Base-by-base conservation (phyloP, 2,329 filamentous ascomycete species). In the Ophiocordyceps camponoti-leonardi region DNA sequence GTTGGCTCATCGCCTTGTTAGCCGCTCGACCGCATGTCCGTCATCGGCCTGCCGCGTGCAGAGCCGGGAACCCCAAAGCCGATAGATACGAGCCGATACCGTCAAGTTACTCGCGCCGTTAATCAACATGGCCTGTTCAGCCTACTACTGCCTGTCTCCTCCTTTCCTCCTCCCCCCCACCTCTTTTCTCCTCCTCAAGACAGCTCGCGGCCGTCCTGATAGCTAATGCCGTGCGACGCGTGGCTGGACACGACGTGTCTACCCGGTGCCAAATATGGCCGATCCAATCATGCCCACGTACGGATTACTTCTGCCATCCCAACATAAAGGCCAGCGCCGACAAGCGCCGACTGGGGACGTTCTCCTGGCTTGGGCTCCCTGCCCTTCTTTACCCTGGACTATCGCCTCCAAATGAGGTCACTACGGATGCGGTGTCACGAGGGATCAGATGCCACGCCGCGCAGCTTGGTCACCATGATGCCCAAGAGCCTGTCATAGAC, bases 271-370 rank as follows among this genome's bases (percentile, higher is more conserved):
- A 63, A 87, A 88, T 41, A 88, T 66, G 40, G 61, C 70, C 26
- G 78, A 82, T 19, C 80, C 83, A 61, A 88, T 79, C 51, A 86
- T 80, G 23, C 83, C 81, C 42, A 94, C 74, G 53, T 62, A 72
- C 2, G 79, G 61, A 59, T 80, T n/a, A 88, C 14, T 83, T 82
- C 5, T 87, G 6, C 83, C 86, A 94, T 10, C 78, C 86, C 63
- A 94, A 94, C 64, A 85, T 83, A 61, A 95, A 94, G 16, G 96
- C 86, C 85, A 46, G 83, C 67, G 6, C 87, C 85, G 30, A 92
- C 85, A 11, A 94, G 63, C 41, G 86, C 62, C 82, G 19, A 79
- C 26, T 28, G 76, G 31, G 85, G 78, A 7, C 86, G 83, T 31
- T 95, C 72, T 49, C 86, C 78, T 65, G 83, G 93, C 64, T 95